These are phyloP conservation scores for Erysiphe pulchra DNA, from an alignment of 2,329 filamentous ascomycete genomes.

Conservation along the genomic window DNA sequence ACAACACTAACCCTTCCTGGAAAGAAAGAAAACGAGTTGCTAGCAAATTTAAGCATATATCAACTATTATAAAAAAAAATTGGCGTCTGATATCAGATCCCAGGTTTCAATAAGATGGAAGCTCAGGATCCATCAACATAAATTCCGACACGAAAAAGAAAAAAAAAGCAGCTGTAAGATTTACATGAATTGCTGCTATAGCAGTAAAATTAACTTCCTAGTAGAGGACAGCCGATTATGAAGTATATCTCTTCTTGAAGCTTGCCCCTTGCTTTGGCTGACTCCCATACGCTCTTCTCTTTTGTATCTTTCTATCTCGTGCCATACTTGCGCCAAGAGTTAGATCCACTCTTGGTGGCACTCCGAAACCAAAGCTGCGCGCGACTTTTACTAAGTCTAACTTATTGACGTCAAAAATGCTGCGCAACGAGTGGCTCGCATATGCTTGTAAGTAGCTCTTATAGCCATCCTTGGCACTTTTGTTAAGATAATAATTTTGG, in stretches of 20 bases:
- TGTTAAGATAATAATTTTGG: conserved; percentile 93
- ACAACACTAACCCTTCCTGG: background rate
- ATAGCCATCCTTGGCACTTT: conserved; percentile 55
- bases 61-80: background rate
- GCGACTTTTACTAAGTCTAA: conserved; percentile 63
- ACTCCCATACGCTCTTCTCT: conserved; percentile 48
- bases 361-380: conserved; percentile 58
- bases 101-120: background rate
- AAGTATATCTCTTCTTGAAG: conserved; percentile 12
- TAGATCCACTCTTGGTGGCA: conserved; percentile 57
- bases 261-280: conserved; percentile 36
- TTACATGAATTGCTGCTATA: background rate
- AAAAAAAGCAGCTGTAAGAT: background rate
- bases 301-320: conserved; percentile 41
- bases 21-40: background rate
- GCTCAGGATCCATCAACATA: background rate
- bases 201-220: background rate
- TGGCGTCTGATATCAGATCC: background rate
- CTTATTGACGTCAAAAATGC: conserved; percentile 66
- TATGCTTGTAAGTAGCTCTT: conserved; percentile 87
- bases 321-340: conserved; percentile 52
- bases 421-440: conserved; percentile 57
- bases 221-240: background rate
- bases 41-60: background rate
- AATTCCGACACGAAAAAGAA: background rate